Evolutionary conservation across 169 alveolate species (phyloP).

Genomic region (Eimeria acervulina): DNA sequence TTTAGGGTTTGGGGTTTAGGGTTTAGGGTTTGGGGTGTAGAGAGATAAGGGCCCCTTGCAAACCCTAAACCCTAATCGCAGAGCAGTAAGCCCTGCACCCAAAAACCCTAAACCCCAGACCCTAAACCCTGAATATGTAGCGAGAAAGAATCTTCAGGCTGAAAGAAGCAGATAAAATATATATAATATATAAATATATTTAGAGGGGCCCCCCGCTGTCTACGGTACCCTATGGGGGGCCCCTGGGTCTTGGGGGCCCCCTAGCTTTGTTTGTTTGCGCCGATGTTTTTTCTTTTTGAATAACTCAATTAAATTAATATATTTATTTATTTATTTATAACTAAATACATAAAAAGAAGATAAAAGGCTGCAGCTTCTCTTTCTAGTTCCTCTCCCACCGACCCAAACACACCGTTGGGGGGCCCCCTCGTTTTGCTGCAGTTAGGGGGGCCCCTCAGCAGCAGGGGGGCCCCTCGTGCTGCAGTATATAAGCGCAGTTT

Average conservation of each 20-base stretch:
- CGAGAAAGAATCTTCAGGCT: not conserved
- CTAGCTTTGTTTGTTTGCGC: not conserved
- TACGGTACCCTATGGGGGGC: not conserved
- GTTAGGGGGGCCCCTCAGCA: not conserved
- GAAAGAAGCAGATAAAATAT: not conserved
- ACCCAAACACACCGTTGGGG: conserved; percentile 16
- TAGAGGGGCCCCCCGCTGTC: not conserved
- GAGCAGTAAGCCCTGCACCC: not conserved
- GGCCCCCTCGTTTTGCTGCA: not conserved
- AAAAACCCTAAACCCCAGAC: not conserved
- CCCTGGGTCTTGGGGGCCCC: not conserved
- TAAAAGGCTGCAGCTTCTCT: not conserved
- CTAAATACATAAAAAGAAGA: not conserved
- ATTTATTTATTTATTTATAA: not conserved
- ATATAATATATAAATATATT: not conserved
- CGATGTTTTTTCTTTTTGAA: not conserved
- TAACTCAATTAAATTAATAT: not conserved
- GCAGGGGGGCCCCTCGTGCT: not conserved
- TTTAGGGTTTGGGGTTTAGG: conserved; percentile 20
- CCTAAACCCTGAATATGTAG: not conserved
- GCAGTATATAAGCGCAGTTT: not conserved
- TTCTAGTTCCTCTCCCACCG: not conserved
- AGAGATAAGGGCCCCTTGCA: too few relatives aligned
- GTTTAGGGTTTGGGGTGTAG: not conserved
- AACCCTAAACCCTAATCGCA: not conserved